Percentiles rank a stretch among this genome's conserved stretches.
Evolutionary conservation across 495 filamentous ascomycete species (phyloP).

Genomic region (Xylaria flabelliformis): DNA sequence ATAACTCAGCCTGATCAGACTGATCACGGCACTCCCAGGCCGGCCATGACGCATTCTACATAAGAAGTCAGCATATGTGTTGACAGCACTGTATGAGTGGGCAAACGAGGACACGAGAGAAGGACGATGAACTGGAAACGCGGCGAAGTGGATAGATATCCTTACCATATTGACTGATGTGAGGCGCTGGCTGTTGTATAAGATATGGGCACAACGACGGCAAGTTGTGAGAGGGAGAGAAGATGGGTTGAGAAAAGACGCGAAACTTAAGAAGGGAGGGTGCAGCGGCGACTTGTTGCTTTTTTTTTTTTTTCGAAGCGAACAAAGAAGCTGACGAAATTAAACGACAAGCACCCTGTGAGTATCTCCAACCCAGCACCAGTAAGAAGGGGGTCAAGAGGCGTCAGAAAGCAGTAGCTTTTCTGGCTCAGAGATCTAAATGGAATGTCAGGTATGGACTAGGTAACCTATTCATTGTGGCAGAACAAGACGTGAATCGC

Average conservation of each 20-base stretch:
- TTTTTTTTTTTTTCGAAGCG: neutral
- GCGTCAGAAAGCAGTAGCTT: neutral
- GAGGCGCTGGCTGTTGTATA: neutral
- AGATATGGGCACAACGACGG: neutral
- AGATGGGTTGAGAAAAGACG: neutral
- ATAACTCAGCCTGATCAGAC: constrained; percentile 48
- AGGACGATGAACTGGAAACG: no score
- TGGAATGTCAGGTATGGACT: neutral
- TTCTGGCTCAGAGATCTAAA: neutral
- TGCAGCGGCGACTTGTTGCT: neutral
- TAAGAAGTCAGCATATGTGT: neutral
- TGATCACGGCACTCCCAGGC: constrained; percentile 53
- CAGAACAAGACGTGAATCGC: neutral
- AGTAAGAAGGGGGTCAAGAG: neutral
- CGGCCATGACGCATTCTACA: constrained; percentile 29
- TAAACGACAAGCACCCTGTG: neutral
- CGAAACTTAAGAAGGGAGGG: neutral
- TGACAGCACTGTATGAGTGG: neutral
- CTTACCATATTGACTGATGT: constrained; percentile 25
- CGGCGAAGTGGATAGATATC: neutral
- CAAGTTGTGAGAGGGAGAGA: neutral
- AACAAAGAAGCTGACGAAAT: constrained; percentile 12
- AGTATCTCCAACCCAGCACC: neutral
- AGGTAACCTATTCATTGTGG: neutral
- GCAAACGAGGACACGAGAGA: neutral